Base-by-base conservation (phyloP, 2,329 filamentous ascomycete genomes). In the Pseudogymnoascus sp. region DNA sequence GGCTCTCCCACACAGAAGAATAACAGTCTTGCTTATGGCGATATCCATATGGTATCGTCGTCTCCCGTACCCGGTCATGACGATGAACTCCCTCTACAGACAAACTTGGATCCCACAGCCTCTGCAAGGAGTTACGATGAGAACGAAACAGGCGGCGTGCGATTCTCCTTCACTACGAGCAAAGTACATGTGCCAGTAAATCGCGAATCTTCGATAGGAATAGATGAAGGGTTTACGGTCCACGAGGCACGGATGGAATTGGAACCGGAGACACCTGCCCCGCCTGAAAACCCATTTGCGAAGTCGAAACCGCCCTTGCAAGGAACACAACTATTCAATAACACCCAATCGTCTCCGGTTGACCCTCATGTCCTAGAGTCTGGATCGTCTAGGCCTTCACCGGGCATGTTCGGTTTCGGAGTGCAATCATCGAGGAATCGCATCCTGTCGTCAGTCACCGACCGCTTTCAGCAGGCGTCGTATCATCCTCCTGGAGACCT, bases 1-100 rank as follows among this genome's bases (percentile, higher is more conserved):
- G 49, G 49, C n/a, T 55, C 49, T 35, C 49, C 49, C 29, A 55
- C 49, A 33, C 49, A 55, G 49, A 55, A 55, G 29, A 55, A 55
- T 8, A 55, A 55, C 21, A 55, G 49, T 12, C 49, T 55, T 55
- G 49, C 49, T 7, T 55, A 55, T 35, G 49, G 29, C 49, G 49
- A 55, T 35, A 55, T 33, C 10, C 26, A 21, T 4, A 21, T 55
- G 16, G 29, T 8, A 21, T 55, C 49, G 2, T 55, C 49, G 10
- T 55, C 49, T 55, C 49, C 49, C n/a, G 29, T 55, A 29, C 49
- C 49, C 14, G 49, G 49, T 4, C 49, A 55, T 29, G 49, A 55
- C 14, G 49, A 55, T 33, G 49, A 55, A 35, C 49, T 55, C 49
- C 49, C 49, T 33, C 16, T 55, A 12, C 49, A 55, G 16, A 55